Evolutionary conservation across 2,329 filamentous ascomycete genomes (phyloP).

Genomic region (Stachybotrys chartarum): DNA sequence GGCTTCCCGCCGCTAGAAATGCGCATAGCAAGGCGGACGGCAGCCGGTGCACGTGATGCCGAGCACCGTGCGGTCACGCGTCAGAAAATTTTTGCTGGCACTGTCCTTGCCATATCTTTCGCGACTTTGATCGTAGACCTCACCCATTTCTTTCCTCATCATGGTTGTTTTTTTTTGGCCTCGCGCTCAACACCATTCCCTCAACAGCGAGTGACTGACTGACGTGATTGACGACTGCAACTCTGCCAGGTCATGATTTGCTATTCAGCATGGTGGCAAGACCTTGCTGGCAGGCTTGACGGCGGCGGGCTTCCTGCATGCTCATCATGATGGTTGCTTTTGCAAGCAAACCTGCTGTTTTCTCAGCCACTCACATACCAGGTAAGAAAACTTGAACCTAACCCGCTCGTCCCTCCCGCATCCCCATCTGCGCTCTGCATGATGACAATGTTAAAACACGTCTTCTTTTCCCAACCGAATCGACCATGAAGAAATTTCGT

Average conservation of each 20-base stretch:
- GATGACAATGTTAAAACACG: conserved; percentile 63
- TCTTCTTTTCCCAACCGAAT: conserved; percentile 88
- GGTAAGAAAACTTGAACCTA: conserved; percentile 1
- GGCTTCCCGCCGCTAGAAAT: not conserved
- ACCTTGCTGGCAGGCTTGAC: not conserved
- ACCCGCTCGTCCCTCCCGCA: conserved; percentile 8
- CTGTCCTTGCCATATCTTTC: conserved; percentile 24
- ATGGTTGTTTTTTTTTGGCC: conserved; percentile 6
- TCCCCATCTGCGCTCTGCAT: conserved; percentile 28
- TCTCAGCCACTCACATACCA: not conserved
- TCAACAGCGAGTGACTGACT: too few species aligned
- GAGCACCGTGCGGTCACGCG: conserved; percentile 14
- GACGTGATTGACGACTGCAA: too few species aligned
- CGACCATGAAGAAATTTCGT: conserved; percentile 72
- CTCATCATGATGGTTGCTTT: not conserved
- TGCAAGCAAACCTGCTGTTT: not conserved
- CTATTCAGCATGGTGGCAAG: too few species aligned
- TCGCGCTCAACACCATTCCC: too few species aligned
- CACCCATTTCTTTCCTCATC: conserved; percentile 8
- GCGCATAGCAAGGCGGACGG: not conserved
- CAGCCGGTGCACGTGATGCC: conserved; percentile 14
- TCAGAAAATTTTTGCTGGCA: conserved; percentile 19
- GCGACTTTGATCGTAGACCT: conserved; percentile 10
- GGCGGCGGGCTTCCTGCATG: not conserved
- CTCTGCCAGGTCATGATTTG: too few species aligned